A percentile compares a stretch with the other conserved stretches of the same genome.
phyloP scores from a whole-genome alignment of 2,329 filamentous ascomycete genomes.

The Bipolaris zeicola region DNA sequence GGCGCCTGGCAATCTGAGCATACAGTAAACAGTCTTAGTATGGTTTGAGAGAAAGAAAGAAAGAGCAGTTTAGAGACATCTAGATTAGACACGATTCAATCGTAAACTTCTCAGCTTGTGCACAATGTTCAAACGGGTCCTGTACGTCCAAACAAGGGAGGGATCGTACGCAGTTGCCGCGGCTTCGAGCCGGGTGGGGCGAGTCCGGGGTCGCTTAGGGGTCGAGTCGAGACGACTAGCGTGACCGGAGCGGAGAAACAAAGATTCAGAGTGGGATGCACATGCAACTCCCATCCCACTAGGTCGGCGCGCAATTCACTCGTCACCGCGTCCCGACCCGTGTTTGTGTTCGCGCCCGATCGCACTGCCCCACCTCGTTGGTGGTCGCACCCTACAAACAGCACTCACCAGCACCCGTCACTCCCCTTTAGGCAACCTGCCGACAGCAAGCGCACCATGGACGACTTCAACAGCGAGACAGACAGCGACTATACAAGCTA shows the following conservation, averaged over 20 bases:
- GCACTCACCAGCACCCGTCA: background rate
- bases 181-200: constrained; percentile 1
- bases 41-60: background rate
- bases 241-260: constrained; percentile 20
- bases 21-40: background rate
- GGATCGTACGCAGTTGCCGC: background rate
- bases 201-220: background rate
- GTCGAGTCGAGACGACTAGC: constrained; percentile 7
- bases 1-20: background rate
- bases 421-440: constrained; percentile 1
- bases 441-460: constrained; percentile 64
- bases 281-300: constrained; percentile 24
- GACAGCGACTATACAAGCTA: constrained; percentile 99
- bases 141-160: background rate
- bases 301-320: constrained; percentile 29
- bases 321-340: constrained; percentile 23
- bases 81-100: background rate
- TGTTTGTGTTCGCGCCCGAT: constrained; percentile 18
- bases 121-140: background rate
- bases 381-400: constrained; percentile 15
- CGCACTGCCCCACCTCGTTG: constrained; percentile 17
- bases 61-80: background rate
- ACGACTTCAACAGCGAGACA: constrained; percentile 96
- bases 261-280: constrained; percentile 13
- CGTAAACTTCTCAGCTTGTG: background rate